These are phyloP conservation scores for Achaetomiella virescens DNA, from an alignment of 495 filamentous ascomycete species.

Conservation along the genomic window DNA sequence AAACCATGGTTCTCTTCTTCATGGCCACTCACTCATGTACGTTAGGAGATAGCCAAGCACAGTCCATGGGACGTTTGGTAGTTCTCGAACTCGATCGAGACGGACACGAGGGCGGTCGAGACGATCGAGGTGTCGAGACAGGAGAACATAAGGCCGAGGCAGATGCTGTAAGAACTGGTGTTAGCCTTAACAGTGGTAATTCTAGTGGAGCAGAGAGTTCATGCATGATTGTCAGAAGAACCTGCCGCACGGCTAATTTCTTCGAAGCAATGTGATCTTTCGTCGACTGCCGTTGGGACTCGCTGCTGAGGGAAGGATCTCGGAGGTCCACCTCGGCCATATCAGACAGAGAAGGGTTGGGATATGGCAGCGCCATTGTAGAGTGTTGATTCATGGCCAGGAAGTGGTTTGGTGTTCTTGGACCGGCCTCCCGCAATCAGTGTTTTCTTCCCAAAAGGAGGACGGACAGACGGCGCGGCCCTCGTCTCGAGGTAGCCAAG, in stretches of 20 bases:
- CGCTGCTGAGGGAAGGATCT: constrained; percentile 1
- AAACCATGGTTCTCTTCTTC: not conserved
- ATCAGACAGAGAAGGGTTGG: constrained; percentile 25
- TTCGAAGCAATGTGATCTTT: not conserved
- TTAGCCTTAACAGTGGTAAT: not conserved
- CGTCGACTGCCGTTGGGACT: constrained; percentile 4
- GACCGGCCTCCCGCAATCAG: too few relatives aligned
- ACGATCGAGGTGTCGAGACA: constrained; percentile 60
- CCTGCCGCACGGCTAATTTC: constrained; percentile 12
- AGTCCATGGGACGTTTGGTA: constrained; percentile 53
- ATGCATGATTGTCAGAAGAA: constrained; percentile 24
- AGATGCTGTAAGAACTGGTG: constrained; percentile 36
- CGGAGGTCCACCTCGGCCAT: constrained; percentile 12
- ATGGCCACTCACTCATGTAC: constrained; percentile 45
- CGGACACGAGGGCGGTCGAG: constrained; percentile 55
- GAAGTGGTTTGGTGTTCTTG: too few relatives aligned
- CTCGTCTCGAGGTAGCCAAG: too few relatives aligned
- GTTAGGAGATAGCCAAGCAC: constrained; percentile 55
- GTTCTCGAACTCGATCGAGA: constrained; percentile 48
- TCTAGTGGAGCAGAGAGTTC: not conserved
- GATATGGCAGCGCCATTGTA: constrained; percentile 23
- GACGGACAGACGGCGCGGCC: too few relatives aligned
- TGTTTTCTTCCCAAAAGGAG: too few relatives aligned
- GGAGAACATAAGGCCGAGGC: constrained; percentile 52
- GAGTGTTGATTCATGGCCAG: too few relatives aligned